phyloP scores from a whole-genome alignment of 2,329 filamentous ascomycete species.

The Colletotrichum viniferum region DNA sequence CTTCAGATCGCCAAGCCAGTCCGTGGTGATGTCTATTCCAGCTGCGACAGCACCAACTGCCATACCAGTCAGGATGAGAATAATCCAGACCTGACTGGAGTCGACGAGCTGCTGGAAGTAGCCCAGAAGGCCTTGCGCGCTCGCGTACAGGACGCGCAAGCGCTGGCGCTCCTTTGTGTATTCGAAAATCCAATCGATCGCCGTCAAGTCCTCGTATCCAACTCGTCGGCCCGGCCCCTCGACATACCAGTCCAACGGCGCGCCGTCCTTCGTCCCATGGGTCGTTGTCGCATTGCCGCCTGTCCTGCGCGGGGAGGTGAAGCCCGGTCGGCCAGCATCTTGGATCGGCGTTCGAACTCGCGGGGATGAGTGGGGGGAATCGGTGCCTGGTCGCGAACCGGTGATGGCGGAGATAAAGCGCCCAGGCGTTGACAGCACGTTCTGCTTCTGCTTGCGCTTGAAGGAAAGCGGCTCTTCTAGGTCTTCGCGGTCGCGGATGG shows the following conservation, averaged over 20 bases:
- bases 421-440: slow-evolving; percentile 48
- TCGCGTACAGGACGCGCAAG: slow-evolving; percentile 75
- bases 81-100: slow-evolving; percentile 88
- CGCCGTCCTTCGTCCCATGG: slow-evolving; percentile 46
- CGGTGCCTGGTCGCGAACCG: slow-evolving; percentile 33
- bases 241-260: slow-evolving; percentile 79
- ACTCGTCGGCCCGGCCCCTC: slow-evolving; percentile 90
- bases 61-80: slow-evolving; percentile 84
- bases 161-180: slow-evolving; percentile 95
- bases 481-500: slow-evolving; percentile 53
- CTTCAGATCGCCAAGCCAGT: slow-evolving; percentile 95
- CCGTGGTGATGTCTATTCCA: slow-evolving; percentile 85
- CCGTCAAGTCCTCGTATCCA: slow-evolving; percentile 93
- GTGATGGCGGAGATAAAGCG: slow-evolving; percentile 55
- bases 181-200: slow-evolving; percentile 99
- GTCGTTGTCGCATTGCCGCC: slow-evolving; percentile 19
- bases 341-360: slow-evolving; percentile 21
- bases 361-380: slow-evolving; percentile 18
- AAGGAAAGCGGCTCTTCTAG: slow-evolving; percentile 66
- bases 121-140: slow-evolving; percentile 73
- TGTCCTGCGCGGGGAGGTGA: slow-evolving; percentile 14
- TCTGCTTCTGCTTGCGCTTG: slow-evolving; percentile 69
- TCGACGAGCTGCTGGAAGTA: slow-evolving; percentile 77
- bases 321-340: slow-evolving; percentile 24
- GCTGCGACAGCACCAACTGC: slow-evolving; percentile 85